These are phyloP conservation scores for Verticillium albo-atrum DNA, from an alignment of 2,329 filamentous ascomycete species.

Conservation along the genomic window DNA sequence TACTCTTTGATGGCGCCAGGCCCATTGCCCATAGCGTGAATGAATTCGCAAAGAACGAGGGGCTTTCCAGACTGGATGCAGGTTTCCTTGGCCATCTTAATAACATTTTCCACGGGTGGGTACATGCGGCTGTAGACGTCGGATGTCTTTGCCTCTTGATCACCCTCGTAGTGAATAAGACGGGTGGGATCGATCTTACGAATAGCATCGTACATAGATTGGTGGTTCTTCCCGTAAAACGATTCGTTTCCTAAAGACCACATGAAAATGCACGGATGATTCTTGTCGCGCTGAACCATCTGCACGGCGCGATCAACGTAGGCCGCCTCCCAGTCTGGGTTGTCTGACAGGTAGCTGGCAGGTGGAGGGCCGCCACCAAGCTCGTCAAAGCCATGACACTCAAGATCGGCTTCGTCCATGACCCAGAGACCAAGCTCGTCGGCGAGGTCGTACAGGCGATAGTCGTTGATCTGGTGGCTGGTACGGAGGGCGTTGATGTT, in stretches of 20 bases:
- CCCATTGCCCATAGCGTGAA: slow-evolving; percentile 67
- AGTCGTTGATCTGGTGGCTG: slow-evolving; percentile 61
- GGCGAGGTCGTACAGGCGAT: slow-evolving; percentile 53
- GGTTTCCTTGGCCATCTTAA: slow-evolving; percentile 32
- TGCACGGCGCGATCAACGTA: slow-evolving; percentile 64
- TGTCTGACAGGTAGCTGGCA: slow-evolving; percentile 53
- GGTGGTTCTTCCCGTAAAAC: slow-evolving; percentile 64
- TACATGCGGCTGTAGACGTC: slow-evolving; percentile 68
- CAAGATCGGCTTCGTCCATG: slow-evolving; percentile 52
- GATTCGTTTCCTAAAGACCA: slow-evolving; percentile 72
- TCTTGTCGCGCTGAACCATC: slow-evolving; percentile 53
- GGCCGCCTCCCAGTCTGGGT: slow-evolving; percentile 55
- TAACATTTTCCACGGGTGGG: slow-evolving; percentile 39
- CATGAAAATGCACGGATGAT: slow-evolving; percentile 62
- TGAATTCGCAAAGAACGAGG: slow-evolving; percentile 51
- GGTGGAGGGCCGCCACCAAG: slow-evolving; percentile 14
- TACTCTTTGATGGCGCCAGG: slow-evolving; percentile 65
- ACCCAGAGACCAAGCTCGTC: slow-evolving; percentile 62
- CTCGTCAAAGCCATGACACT: slow-evolving; percentile 47
- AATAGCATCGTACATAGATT: slow-evolving; percentile 62
- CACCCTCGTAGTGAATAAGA: slow-evolving; percentile 62
- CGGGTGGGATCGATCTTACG: slow-evolving; percentile 51
- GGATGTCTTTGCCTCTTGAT: slow-evolving; percentile 50
- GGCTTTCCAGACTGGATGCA: slow-evolving; percentile 43
- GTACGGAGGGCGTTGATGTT: slow-evolving; percentile 69